Evolutionary conservation across 2,329 filamentous ascomycete genomes (phyloP).

Genomic region (Geosmithia flava): DNA sequence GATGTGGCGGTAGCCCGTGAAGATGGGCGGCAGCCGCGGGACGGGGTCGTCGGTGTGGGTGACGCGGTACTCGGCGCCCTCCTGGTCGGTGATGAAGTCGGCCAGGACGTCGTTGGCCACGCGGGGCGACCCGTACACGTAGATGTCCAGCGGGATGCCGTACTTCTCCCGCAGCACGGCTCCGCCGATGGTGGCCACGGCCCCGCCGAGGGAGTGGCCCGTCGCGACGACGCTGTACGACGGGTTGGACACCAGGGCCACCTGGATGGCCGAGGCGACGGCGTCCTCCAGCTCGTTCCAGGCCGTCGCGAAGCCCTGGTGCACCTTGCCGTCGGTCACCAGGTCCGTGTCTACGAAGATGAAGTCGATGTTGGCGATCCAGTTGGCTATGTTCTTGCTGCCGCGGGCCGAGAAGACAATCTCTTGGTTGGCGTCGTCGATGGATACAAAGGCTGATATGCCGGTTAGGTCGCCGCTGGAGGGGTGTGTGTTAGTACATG

Average conservation of each 20-base stretch:
- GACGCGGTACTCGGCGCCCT: constrained; percentile 45
- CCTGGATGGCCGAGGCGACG: constrained; percentile 28
- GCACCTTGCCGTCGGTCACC: constrained; percentile 32
- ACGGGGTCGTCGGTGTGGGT: constrained; percentile 58
- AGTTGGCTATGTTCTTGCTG: constrained; percentile 46
- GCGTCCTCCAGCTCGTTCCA: constrained; percentile 39
- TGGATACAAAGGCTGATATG: constrained; percentile 36
- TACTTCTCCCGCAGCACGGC: constrained; percentile 35
- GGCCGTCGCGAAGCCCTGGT: constrained; percentile 45
- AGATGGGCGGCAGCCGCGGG: constrained; percentile 50
- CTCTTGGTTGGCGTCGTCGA: constrained; percentile 32
- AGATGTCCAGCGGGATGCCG: constrained; percentile 38
- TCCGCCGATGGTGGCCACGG: constrained; percentile 47
- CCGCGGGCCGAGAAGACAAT: constrained; percentile 52
- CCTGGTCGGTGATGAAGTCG: constrained; percentile 38
- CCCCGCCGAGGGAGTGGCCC: constrained; percentile 58
- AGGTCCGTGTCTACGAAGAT: constrained; percentile 14
- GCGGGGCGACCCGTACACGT: constrained; percentile 56
- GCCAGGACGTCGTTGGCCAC: constrained; percentile 46
- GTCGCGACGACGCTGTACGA: constrained; percentile 42
- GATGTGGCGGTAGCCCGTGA: constrained; percentile 52
- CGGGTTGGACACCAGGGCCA: constrained; percentile 33
- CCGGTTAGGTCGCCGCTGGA: constrained; percentile 27
- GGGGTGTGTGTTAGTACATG: constrained; percentile 2
- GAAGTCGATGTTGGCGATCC: constrained; percentile 39